phyloP scores from a whole-genome alignment of 768 basidiomycete genomes.

The Filobasidium wieringae region DNA sequence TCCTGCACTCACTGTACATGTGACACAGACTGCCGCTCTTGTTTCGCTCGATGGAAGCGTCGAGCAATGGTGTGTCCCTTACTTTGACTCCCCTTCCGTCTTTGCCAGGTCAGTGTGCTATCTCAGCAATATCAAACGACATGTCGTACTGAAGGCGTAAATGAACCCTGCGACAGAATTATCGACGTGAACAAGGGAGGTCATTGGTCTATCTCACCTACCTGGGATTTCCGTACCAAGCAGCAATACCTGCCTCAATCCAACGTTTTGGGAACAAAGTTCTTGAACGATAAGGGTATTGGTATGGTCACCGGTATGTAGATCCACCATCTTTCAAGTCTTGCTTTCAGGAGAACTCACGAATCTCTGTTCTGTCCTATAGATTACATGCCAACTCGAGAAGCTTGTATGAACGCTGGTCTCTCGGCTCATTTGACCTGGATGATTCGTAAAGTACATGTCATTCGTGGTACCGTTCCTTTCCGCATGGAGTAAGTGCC shows the following conservation, averaged over 20 bases:
- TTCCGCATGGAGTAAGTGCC: constrained; percentile 53
- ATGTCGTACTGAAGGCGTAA: neutral
- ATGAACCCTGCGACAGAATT: constrained; percentile 15
- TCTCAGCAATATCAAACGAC: too few relatives aligned
- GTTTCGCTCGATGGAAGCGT: constrained; percentile 42
- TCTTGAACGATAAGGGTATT: constrained; percentile 77
- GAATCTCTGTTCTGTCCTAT: neutral
- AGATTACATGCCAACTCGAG: constrained; percentile 11
- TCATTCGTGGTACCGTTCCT: constrained; percentile 70
- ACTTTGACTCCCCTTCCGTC: constrained; percentile 78
- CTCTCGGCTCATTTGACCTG: constrained; percentile 26
- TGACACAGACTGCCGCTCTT: constrained; percentile 31
- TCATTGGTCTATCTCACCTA: constrained; percentile 61
- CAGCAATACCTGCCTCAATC: constrained; percentile 34
- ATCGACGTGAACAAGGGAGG: constrained; percentile 52
- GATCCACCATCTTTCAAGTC: neutral
- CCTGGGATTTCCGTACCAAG: constrained; percentile 32
- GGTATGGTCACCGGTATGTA: constrained; percentile 60
- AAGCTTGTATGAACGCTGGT: constrained; percentile 2
- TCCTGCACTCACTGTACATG: neutral
- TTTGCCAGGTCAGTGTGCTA: constrained; percentile 53
- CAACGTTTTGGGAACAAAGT: constrained; percentile 77
- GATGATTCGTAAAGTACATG: constrained; percentile 43
- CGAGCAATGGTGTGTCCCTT: constrained; percentile 82
- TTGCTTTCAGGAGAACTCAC: neutral